Evolutionary conservation across 139 green algal species (phyloP).

Genomic region (Penium margaritaceum): DNA sequence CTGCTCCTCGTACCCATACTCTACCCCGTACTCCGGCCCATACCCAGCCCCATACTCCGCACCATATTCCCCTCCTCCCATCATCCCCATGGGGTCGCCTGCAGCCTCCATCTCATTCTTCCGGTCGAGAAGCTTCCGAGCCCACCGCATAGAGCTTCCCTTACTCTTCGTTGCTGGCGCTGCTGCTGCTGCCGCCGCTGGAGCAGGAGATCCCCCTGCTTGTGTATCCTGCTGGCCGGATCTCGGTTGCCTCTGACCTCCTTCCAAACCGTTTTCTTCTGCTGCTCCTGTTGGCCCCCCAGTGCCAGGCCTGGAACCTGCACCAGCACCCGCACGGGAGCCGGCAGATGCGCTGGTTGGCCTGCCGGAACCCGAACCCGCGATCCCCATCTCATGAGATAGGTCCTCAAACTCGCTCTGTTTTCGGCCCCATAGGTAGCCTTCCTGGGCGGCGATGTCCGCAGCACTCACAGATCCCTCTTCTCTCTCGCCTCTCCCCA

Average conservation of each 20-base stretch:
- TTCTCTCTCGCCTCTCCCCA: background rate
- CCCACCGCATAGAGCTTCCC: background rate
- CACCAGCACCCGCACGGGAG: no score
- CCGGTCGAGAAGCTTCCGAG: background rate
- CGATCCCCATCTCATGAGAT: no score
- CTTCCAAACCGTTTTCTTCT: no score
- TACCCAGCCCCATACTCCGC: background rate
- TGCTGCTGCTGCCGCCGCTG: background rate
- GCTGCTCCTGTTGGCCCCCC: no score
- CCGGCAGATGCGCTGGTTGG: no score
- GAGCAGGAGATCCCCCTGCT: background rate
- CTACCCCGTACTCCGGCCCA: background rate
- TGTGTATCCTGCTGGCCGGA: background rate
- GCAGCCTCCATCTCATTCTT: background rate
- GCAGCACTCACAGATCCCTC: conserved; percentile 5
- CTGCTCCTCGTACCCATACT: background rate
- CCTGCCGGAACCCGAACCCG: no score
- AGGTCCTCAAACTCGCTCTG: no score
- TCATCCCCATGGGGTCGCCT: background rate
- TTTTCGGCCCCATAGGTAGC: no score
- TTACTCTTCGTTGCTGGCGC: background rate
- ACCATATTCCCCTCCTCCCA: background rate
- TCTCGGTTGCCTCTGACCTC: no score
- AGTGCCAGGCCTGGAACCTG: no score
- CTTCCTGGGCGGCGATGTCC: no score